Base-by-base conservation (phyloP, 2,329 filamentous ascomycete species). In the Cytospora paraplurivora region DNA sequence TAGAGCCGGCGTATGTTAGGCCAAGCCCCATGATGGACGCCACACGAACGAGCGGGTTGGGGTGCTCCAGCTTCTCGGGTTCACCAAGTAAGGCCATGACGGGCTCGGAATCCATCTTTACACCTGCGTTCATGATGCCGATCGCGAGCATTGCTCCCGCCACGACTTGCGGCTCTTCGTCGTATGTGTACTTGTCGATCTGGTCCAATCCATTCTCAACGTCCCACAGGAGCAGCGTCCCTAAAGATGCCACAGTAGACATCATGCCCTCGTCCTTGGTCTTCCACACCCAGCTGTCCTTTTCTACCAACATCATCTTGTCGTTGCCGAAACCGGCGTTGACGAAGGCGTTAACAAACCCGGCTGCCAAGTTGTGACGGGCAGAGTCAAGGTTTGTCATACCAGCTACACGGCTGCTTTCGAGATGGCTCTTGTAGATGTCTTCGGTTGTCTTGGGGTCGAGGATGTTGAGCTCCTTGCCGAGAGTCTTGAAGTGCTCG, bases 391-490 rank as follows among this genome's bases (percentile, higher is more conserved):
- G 87, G 74, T 97, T 97, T 12, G 94, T 97, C 78, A 97, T 86
- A 41, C 93, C 93, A 32, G 92, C 92, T 59, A 96, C 95, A 66
- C 96, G 87, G 71, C 89, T 96, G 79, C 91, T 98, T 78, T 99
- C 95, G 6, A 99, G 85, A 77, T 99, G 95, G 73, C 93, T 97
- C 82, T 99, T 99, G 85, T 99, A 99, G 71, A 99, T 99, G 72
- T 99, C 96, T 74, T 99, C 95, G 0, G 94, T 96, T 51, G 92
- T 91, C 81, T 97, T 98, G 41, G 95, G 95, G 67, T 99, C 95
- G 50, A 98, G 82, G 59, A 99, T 94, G 76, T 99, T 98, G 60
- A 99, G 84, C 76, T 99, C 95, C 78, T 97, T 97, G 63, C 89
- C 96, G 37, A 99, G 82, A 6, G 90, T 87, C 77, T 96, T 96